Conservation (phyloP, 176 grass and related monocot species). For the Bolboschoenus planiculmis region DNA sequence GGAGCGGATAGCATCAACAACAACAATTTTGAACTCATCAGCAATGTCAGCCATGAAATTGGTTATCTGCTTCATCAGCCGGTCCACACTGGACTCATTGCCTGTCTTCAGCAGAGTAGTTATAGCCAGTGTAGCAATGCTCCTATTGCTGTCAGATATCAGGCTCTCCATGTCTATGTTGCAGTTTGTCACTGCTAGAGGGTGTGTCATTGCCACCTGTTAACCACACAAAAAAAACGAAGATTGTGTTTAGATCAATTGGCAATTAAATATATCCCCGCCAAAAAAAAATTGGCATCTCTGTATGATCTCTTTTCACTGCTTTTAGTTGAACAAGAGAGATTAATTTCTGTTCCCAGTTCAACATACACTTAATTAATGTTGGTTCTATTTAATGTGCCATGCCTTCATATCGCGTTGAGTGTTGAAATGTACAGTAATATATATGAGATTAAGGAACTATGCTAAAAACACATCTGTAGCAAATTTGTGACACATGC, state of each 20-base stretch:
- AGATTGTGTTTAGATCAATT: background rate
- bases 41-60: constrained; percentile 99
- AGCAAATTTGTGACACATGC: background rate
- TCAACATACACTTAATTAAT: background rate
- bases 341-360: background rate
- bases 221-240: background rate
- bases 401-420: background rate
- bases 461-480: background rate
- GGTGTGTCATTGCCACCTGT: constrained; percentile 92
- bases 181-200: constrained; percentile 94
- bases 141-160: constrained; percentile 97
- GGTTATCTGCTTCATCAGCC: constrained; percentile 99
- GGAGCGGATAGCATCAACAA: constrained; percentile 95
- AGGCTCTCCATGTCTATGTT: constrained; percentile 99
- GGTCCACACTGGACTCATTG: constrained; percentile 98
- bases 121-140: constrained; percentile 96
- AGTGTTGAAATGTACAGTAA: background rate
- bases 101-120: constrained; percentile 94
- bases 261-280: background rate
- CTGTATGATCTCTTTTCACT: background rate
- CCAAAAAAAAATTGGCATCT: background rate
- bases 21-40: constrained; percentile 98
- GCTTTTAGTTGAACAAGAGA: background rate
- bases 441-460: background rate
- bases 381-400: background rate